phyloP scores from a whole-genome alignment of 2,329 filamentous ascomycete species.

The Claviceps pazoutovae region DNA sequence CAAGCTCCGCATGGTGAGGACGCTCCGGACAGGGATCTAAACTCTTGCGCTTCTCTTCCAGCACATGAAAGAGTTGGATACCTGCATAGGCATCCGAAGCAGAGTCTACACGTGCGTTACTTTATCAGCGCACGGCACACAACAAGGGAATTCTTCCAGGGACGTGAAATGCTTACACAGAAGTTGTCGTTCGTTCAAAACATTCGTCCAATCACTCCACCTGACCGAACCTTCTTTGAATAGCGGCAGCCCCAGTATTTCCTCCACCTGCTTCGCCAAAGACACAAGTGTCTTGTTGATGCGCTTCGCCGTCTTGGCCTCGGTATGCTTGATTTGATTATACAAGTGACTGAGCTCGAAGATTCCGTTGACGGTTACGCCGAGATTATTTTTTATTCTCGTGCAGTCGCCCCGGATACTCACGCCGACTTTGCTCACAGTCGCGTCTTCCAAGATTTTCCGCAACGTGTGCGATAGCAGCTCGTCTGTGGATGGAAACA shows the following conservation, averaged over 20 bases:
- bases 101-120: constrained; percentile 37
- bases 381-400: constrained; percentile 52
- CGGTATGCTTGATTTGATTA: constrained; percentile 57
- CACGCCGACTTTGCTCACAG: constrained; percentile 64
- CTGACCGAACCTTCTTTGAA: constrained; percentile 60
- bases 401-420: constrained; percentile 57
- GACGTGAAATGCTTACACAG: constrained; percentile 39
- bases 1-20: constrained; percentile 54
- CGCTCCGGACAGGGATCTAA: constrained; percentile 58
- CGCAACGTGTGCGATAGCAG: constrained; percentile 59
- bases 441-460: constrained; percentile 55
- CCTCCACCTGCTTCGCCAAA: constrained; percentile 55
- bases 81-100: constrained; percentile 76
- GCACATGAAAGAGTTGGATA: constrained; percentile 54
- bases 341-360: constrained; percentile 77
- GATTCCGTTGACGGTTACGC: constrained; percentile 49
- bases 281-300: constrained; percentile 55
- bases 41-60: constrained; percentile 53
- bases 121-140: background rate
- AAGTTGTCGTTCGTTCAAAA: constrained; percentile 50
- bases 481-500: constrained; percentile 39
- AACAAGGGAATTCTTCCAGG: constrained; percentile 5
- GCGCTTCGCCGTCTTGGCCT: constrained; percentile 30
- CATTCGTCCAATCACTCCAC: constrained; percentile 57
- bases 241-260: constrained; percentile 59